phyloP scores from a whole-genome alignment of 225 moss, liverwort and hornwort genomes.

The Antitrichia curtipendula region DNA sequence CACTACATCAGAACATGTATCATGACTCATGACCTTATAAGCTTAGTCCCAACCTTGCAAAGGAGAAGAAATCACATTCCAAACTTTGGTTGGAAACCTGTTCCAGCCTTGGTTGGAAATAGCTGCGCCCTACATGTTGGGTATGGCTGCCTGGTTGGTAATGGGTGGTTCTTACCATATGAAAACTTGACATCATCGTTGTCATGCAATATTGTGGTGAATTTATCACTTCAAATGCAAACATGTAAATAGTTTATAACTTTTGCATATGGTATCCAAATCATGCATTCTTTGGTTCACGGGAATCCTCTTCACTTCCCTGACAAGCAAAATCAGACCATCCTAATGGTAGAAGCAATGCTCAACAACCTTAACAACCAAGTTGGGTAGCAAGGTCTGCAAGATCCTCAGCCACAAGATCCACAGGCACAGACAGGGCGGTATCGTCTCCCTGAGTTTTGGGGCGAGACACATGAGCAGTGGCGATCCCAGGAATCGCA shows the following conservation, averaged over 20 bases:
- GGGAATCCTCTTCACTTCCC: background rate
- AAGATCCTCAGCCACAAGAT: background rate
- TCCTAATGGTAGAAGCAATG: too few relatives aligned
- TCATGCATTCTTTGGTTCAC: background rate
- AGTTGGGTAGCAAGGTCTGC: background rate
- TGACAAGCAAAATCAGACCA: background rate
- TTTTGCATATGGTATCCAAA: too few relatives aligned
- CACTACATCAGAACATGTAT: too few relatives aligned
- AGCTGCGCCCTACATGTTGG: too few relatives aligned
- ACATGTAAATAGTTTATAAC: background rate
- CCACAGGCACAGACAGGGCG: background rate
- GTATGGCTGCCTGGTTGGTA: too few relatives aligned
- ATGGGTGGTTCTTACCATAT: too few relatives aligned
- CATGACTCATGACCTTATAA: too few relatives aligned
- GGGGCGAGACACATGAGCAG: background rate
- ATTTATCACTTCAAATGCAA: background rate
- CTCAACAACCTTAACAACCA: background rate
- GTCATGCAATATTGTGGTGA: too few relatives aligned
- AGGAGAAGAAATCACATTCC: too few relatives aligned
- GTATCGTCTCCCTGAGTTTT: background rate
- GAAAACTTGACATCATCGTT: background rate
- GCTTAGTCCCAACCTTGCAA: too few relatives aligned
- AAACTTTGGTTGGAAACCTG: too few relatives aligned
- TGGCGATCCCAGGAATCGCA: background rate
- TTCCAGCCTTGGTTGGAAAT: too few relatives aligned